These are phyloP conservation scores for Carex pumila DNA, from an alignment of 176 grass and related monocot species.

Conservation along the genomic window DNA sequence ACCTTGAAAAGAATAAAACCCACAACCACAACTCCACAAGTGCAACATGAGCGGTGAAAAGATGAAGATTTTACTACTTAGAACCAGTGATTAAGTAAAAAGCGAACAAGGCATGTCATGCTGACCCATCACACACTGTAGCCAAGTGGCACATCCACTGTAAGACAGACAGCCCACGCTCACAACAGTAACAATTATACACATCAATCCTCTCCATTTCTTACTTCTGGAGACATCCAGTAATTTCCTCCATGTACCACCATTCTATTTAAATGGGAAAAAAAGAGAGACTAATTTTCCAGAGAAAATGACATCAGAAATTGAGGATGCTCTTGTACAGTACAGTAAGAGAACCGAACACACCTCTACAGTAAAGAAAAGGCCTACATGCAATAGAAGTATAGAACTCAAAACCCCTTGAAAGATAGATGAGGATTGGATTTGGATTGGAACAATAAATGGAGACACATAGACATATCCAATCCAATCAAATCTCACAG, in stretches of 20 bases:
- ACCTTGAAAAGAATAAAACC: constrained; percentile 12
- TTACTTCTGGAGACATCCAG: not conserved
- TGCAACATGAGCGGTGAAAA: not conserved
- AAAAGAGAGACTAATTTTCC: not conserved
- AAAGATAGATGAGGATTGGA: not conserved
- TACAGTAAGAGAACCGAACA: not conserved
- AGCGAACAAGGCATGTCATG: not conserved
- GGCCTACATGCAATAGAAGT: not conserved
- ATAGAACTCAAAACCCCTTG: not conserved
- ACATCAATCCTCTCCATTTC: not conserved
- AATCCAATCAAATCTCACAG: not conserved
- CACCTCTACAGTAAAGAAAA: not conserved
- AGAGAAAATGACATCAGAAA: constrained; percentile 8
- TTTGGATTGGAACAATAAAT: not conserved
- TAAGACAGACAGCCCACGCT: not conserved
- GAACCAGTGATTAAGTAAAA: constrained; percentile 13
- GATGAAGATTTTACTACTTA: constrained; percentile 5
- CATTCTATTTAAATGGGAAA: too few species aligned
- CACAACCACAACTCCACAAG: not conserved
- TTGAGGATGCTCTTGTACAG: not conserved
- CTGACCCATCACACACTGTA: constrained; percentile 7
- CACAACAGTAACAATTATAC: not conserved
- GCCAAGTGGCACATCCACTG: constrained; percentile 7
- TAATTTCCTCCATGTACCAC: not conserved
- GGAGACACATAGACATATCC: not conserved